phyloP scores from a whole-genome alignment of 1,284 basidiomycete species.

The Vanrija sp. region DNA sequence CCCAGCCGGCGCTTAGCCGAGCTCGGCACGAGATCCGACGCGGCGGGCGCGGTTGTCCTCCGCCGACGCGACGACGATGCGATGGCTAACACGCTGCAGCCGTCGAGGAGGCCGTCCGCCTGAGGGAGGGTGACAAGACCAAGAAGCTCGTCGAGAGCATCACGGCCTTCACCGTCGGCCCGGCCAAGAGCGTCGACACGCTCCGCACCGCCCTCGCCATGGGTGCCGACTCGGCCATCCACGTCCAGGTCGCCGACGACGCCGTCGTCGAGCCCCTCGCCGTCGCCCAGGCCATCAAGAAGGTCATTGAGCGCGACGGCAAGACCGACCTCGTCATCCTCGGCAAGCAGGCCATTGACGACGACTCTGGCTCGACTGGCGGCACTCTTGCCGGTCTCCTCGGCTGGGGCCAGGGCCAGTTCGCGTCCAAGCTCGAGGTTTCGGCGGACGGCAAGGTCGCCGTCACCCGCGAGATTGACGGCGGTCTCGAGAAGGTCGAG shows the following conservation, averaged over 20 bases:
- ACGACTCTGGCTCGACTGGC: slow-evolving; percentile 93
- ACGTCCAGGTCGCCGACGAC: slow-evolving; percentile 84
- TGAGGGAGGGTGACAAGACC: slow-evolving; percentile 68
- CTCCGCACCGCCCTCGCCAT: slow-evolving; percentile 95
- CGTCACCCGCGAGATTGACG: slow-evolving; percentile 91
- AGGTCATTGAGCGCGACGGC: slow-evolving; percentile 61
- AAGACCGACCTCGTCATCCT: slow-evolving; percentile 81
- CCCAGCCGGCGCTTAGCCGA: slow-evolving; percentile 6
- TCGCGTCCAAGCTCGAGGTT: slow-evolving; percentile 84
- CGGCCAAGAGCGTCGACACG: slow-evolving; percentile 82
- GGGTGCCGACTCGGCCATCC: slow-evolving; percentile 91
- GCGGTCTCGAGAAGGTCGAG: slow-evolving; percentile 79
- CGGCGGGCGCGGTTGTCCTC: neutral
- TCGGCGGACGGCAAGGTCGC: slow-evolving; percentile 65
- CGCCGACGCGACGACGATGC: neutral
- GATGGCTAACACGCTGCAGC: slow-evolving; percentile 54
- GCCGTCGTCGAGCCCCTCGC: slow-evolving; percentile 57
- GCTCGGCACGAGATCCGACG: slow-evolving; percentile 9
- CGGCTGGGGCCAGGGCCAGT: slow-evolving; percentile 91
- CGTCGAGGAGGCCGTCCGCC: slow-evolving; percentile 92
- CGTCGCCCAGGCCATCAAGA: slow-evolving; percentile 64
- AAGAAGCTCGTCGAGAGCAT: slow-evolving; percentile 73
- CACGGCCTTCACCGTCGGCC: slow-evolving; percentile 88
- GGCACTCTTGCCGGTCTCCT: slow-evolving; percentile 95
- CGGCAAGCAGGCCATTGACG: slow-evolving; percentile 99